Conservation (phyloP, 169 alveolate species). For the Cryptosporidium tyzzeri region DNA sequence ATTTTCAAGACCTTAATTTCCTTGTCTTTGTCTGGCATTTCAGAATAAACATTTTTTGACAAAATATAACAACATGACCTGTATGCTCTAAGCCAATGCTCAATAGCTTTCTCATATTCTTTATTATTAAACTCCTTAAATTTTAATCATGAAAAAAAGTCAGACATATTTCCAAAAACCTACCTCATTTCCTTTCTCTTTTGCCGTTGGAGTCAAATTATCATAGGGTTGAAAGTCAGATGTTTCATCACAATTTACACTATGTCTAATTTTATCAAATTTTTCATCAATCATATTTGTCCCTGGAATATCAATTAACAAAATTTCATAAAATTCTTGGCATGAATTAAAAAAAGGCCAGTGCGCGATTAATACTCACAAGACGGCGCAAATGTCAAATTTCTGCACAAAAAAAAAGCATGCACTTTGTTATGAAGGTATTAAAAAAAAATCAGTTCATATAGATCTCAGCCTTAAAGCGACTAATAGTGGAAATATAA, state of each 20-base stretch:
- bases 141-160: not conserved
- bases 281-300: not conserved
- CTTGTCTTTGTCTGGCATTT: conserved; percentile 35
- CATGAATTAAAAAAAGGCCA: not conserved
- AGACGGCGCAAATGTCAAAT: conserved; percentile 69
- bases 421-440: not conserved
- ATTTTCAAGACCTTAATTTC: conserved; percentile 35
- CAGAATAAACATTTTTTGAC: conserved; percentile 37
- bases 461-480: not conserved
- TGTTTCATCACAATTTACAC: not conserved
- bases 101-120: conserved; percentile 70
- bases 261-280: not conserved
- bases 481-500: not conserved
- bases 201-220: conserved; percentile 37
- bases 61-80: conserved; percentile 66
- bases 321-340: conserved; percentile 1
- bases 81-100: conserved; percentile 74
- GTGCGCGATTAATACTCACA: conserved; percentile 60
- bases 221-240: not conserved
- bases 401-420: conserved; percentile 7
- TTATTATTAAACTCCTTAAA: conserved; percentile 31
- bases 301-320: not conserved
- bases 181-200: conserved; percentile 72
- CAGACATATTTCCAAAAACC: not conserved
- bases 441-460: not conserved